Percentiles rank a stretch among this genome's conserved stretches.
phyloP scores from a whole-genome alignment of 768 basidiomycete species.

The Saitozyma sp. region DNA sequence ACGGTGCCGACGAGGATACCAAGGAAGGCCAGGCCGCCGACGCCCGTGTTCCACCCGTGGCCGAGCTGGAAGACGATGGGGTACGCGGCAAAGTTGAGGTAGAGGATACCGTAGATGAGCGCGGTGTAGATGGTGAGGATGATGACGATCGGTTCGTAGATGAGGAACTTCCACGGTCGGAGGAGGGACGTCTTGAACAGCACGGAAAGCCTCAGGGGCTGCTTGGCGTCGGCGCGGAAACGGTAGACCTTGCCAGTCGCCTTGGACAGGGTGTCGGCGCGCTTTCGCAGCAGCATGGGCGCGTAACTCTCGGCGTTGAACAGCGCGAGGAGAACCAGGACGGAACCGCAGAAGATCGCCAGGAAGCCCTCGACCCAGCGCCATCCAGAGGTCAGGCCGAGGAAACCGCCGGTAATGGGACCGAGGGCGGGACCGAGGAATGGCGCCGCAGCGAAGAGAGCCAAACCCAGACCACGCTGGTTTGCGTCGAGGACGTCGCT shows the following conservation, averaged over 20 bases:
- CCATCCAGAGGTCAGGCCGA: conserved; percentile 52
- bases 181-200: conserved; percentile 46
- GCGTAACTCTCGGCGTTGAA: conserved; percentile 52
- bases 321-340: conserved; percentile 37
- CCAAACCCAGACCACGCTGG: conserved; percentile 50
- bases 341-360: conserved; percentile 52
- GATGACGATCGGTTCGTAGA: conserved; percentile 53
- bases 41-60: conserved; percentile 54
- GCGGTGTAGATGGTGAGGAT: conserved; percentile 49
- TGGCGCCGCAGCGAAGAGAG: conserved; percentile 48
- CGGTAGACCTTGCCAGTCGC: conserved; percentile 50
- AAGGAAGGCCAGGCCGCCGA: conserved; percentile 53
- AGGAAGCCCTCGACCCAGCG: conserved; percentile 50
- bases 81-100: conserved; percentile 53
- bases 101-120: conserved; percentile 40
- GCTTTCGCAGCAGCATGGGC: conserved; percentile 42
- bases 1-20: conserved; percentile 50
- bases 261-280: conserved; percentile 43
- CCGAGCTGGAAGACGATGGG: conserved; percentile 53
- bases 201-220: conserved; percentile 25
- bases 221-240: conserved; percentile 45
- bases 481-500: conserved; percentile 48
- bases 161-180: conserved; percentile 52
- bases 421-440: conserved; percentile 47
- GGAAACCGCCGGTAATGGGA: conserved; percentile 55